phyloP scores from a whole-genome alignment of 331 rosid genomes.

The Phaseolus coccineus region DNA sequence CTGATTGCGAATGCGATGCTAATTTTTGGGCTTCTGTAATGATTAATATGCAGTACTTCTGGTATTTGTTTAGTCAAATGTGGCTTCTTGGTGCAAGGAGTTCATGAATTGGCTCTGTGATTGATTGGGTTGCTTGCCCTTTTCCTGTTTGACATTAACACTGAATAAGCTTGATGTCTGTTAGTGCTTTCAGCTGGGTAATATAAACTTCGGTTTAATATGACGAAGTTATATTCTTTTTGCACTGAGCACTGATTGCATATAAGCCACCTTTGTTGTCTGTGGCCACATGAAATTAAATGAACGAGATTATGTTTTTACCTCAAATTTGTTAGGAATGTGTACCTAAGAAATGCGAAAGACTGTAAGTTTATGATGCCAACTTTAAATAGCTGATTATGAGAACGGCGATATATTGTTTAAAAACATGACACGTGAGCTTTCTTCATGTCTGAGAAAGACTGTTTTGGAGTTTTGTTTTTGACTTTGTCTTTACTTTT shows the following conservation, averaged over 20 bases:
- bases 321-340: constrained; percentile 6
- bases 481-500: constrained; percentile 29
- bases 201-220: constrained; percentile 33
- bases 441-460: constrained; percentile 13
- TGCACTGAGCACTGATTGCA: neutral
- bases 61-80: constrained; percentile 27
- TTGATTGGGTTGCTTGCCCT: neutral
- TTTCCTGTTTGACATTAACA: constrained; percentile 35
- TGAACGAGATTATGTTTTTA: constrained; percentile 9
- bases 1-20: neutral
- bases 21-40: constrained; percentile 20
- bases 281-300: neutral
- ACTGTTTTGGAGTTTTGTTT: constrained; percentile 8
- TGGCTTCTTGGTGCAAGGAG: constrained; percentile 30
- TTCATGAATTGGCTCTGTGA: constrained; percentile 35
- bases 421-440: neutral
- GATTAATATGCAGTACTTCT: constrained; percentile 31
- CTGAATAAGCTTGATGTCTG: constrained; percentile 15
- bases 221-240: constrained; percentile 20
- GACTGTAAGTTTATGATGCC: neutral
- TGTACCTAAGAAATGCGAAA: constrained; percentile 18
- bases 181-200: neutral
- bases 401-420: constrained; percentile 25
- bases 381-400: constrained; percentile 28
- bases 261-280: constrained; percentile 24